Conservation (phyloP, 805 yeast species). For the Sugiyamaella valdiviana region DNA sequence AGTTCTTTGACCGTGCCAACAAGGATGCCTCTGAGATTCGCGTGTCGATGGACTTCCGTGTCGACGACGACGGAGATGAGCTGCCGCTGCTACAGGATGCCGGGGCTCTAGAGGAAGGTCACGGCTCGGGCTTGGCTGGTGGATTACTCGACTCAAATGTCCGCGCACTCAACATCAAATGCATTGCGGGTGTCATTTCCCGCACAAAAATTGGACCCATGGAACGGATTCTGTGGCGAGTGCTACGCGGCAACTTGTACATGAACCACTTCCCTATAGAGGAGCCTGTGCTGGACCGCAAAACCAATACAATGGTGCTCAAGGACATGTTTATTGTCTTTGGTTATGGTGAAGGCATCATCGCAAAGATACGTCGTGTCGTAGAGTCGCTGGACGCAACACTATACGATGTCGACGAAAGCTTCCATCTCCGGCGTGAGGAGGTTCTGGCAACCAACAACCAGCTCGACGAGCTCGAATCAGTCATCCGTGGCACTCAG, state of each 20-base stretch:
- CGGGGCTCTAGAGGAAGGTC: conserved; percentile 13
- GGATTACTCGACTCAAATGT: conserved; percentile 2
- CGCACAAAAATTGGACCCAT: conserved; percentile 62
- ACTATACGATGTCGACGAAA: conserved; percentile 55
- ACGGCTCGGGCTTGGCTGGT: background rate
- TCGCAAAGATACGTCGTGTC: conserved; percentile 68
- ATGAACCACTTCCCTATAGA: conserved; percentile 68
- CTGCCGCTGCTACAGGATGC: conserved; percentile 13
- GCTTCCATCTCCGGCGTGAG: conserved; percentile 35
- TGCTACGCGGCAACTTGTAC: conserved; percentile 83
- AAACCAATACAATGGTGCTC: conserved; percentile 47
- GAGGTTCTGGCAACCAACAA: conserved; percentile 37
- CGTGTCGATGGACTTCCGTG: conserved; percentile 23
- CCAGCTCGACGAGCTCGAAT: conserved; percentile 49
- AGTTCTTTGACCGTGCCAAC: conserved; percentile 40
- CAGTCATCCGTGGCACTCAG: conserved; percentile 56
- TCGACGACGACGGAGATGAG: conserved; percentile 19
- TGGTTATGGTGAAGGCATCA: conserved; percentile 76
- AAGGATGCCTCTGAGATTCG: conserved; percentile 25
- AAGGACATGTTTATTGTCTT: conserved; percentile 84
- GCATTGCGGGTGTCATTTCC: conserved; percentile 75
- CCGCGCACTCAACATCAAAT: conserved; percentile 35
- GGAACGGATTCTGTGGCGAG: conserved; percentile 86
- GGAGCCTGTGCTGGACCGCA: conserved; percentile 56
- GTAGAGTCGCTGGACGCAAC: conserved; percentile 85